Percentiles rank a stretch among this genome's conserved stretches.
phyloP scores from a whole-genome alignment of 1,284 basidiomycete genomes.

The Cutaneotrichosporon curvatum region DNA sequence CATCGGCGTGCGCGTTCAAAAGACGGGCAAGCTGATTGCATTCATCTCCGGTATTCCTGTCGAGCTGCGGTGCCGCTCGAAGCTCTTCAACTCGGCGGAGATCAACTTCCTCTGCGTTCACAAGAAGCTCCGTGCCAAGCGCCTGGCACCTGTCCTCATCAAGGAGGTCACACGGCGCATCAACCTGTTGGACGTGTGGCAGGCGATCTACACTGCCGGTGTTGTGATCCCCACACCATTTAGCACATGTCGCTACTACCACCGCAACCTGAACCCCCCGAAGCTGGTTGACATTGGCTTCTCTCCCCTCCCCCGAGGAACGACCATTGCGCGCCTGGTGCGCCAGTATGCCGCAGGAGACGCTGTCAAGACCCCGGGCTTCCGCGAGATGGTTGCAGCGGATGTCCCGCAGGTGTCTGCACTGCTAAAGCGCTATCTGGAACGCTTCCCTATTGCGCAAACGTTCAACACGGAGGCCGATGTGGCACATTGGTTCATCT shows the following conservation, averaged over 20 bases:
- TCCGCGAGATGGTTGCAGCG: conserved; percentile 78
- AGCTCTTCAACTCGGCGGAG: conserved; percentile 71
- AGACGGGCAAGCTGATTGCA: conserved; percentile 88
- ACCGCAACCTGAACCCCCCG: conserved; percentile 82
- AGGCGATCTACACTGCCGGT: conserved; percentile 95
- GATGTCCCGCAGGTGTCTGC: conserved; percentile 69
- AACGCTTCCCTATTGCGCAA: conserved; percentile 77
- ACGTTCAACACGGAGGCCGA: conserved; percentile 67
- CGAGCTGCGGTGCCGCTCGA: conserved; percentile 65
- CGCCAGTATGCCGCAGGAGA: conserved; percentile 61
- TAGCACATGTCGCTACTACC: conserved; percentile 80
- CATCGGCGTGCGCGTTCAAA: conserved; percentile 83
- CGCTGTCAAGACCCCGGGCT: conserved; percentile 53
- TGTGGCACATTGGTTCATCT: conserved; percentile 77
- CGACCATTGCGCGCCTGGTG: conserved; percentile 80
- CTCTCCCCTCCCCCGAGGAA: conserved; percentile 72
- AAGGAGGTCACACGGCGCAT: conserved; percentile 95
- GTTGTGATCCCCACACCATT: conserved; percentile 85
- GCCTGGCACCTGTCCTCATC: conserved; percentile 92
- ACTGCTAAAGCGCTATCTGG: conserved; percentile 74
- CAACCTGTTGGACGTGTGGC: conserved; percentile 83
- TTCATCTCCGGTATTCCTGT: conserved; percentile 96
- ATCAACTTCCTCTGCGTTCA: conserved; percentile 98
- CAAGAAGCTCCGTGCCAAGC: conserved; percentile 94
- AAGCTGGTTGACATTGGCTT: conserved; percentile 92